These are phyloP conservation scores for Chenopodium album DNA, from an alignment of 148 eudicot species.

Conservation along the genomic window DNA sequence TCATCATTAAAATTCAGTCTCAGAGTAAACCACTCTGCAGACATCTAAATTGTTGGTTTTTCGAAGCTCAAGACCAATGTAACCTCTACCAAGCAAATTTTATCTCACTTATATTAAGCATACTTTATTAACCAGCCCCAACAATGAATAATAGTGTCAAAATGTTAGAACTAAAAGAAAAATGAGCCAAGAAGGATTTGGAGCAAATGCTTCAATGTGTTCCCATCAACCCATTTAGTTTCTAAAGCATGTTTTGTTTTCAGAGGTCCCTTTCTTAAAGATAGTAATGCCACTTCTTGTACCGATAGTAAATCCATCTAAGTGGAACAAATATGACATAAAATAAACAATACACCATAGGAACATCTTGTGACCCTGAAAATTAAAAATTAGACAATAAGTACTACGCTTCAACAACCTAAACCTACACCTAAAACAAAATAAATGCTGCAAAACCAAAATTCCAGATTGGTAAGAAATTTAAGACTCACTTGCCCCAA, in stretches of 20 bases:
- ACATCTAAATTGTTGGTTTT: no score
- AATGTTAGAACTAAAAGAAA: not conserved
- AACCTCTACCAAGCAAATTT: not conserved
- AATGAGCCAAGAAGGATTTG: not conserved
- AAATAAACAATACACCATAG: slow-evolving; percentile 78
- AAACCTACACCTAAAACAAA: not conserved
- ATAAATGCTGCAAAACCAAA: not conserved
- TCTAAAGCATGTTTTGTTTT: not conserved
- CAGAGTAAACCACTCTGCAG: no score
- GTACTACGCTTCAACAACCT: not conserved
- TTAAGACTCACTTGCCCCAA: slow-evolving; percentile 88
- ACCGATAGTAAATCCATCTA: slow-evolving; percentile 93
- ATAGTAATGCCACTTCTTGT: slow-evolving; percentile 96
- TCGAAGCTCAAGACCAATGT: no score
- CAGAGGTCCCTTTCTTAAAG: slow-evolving; percentile 22
- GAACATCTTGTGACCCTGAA: slow-evolving; percentile 94
- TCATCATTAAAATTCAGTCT: slow-evolving; percentile 23
- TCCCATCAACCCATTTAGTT: not conserved
- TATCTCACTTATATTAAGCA: not conserved
- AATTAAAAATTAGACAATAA: slow-evolving; percentile 2
- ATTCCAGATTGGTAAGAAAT: not conserved
- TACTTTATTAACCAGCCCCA: not conserved
- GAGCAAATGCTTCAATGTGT: not conserved
- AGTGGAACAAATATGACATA: slow-evolving; percentile 87
- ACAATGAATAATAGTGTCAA: not conserved